A percentile compares a stretch with the other conserved stretches of the same genome.
Evolutionary conservation across 1,139 yeast genomes (phyloP).

Genomic region (Pichia sp.): DNA sequence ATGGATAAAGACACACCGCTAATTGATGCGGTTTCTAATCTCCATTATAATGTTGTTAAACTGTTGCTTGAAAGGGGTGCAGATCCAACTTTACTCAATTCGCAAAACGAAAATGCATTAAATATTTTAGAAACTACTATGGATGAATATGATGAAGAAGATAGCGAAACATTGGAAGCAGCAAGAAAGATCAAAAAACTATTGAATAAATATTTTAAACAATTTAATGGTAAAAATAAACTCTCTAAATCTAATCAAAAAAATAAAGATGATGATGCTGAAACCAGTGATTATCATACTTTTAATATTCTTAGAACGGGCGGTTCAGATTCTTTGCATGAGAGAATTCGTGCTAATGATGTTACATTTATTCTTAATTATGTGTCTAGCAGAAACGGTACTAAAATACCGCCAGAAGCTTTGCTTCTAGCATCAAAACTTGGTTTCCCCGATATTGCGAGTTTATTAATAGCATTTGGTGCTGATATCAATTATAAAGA

Average conservation of each 20-base stretch:
- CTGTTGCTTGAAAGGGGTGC: constrained; percentile 70
- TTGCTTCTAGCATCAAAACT: constrained; percentile 73
- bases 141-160: constrained; percentile 18
- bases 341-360: constrained; percentile 74
- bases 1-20: constrained; percentile 85
- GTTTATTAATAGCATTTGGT: constrained; percentile 73
- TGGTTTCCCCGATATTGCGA: constrained; percentile 82
- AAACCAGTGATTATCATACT: neutral
- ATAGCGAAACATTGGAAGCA: constrained; percentile 28
- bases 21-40: constrained; percentile 87
- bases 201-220: constrained; percentile 37
- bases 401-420: constrained; percentile 72
- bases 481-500: constrained; percentile 56
- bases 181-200: constrained; percentile 31
- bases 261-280: neutral
- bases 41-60: constrained; percentile 63
- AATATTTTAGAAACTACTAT: constrained; percentile 41
- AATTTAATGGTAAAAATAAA: neutral
- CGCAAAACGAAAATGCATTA: constrained; percentile 76
- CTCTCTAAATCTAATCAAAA: neutral
- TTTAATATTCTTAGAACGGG: neutral
- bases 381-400: constrained; percentile 61
- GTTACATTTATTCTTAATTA: constrained; percentile 73
- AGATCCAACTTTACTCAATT: constrained; percentile 76
- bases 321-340: constrained; percentile 11